Base-by-base conservation (phyloP, 164 flowering plant genomes). In the Umbellularia californica region DNA sequence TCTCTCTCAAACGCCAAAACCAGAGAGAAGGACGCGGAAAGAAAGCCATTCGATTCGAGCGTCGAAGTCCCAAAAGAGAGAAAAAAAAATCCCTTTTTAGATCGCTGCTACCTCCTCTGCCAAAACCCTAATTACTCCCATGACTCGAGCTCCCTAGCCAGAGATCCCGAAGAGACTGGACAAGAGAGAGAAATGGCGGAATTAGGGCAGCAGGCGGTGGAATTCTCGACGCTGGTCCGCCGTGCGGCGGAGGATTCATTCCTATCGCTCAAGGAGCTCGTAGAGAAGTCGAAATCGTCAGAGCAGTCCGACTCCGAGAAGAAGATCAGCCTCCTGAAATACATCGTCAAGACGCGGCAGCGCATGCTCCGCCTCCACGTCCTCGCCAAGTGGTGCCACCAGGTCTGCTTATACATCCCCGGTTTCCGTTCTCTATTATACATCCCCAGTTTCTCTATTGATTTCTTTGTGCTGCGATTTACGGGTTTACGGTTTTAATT, bases 351-450 rank as follows among this genome's bases (percentile, higher is more conserved):
- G 84, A 95, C 98, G 60, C 94, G 94, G 79, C 99, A 95, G 82
- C 97, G 99, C 17, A 91, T 95, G 97, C 94, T 95, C 22, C 87
- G 98, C 0, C 97, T 95, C 76, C 88, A 89, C 81, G 95, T 92
- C 72, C 93, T 94, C 27, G 87, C 97, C 30, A 93, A 95, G 77
- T 95, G 99, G 98, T 93, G 98, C 71, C 91, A 89, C 72, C 99
- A 93, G 95, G 99, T 93, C n/a, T 55, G 60, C 60, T 55, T 55
- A 2, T 52, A 14, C 5, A 13, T 0, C 58, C 19, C 19, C 19
- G 4, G 58, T 52, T 13, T 13, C 58, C 4, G 3, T 14, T 13
- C 58, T 52, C 58, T 15, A 14, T 55, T 55, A 13, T 52, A 14
- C 19, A 13, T 1, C 58, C 19, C 5, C 5, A 17, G 58, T 52